Evolutionary conservation across 768 basidiomycete genomes (phyloP), one percentile per base, ranked within the genome.

Genomic region (Hemileccinum rubropunctum): DNA sequence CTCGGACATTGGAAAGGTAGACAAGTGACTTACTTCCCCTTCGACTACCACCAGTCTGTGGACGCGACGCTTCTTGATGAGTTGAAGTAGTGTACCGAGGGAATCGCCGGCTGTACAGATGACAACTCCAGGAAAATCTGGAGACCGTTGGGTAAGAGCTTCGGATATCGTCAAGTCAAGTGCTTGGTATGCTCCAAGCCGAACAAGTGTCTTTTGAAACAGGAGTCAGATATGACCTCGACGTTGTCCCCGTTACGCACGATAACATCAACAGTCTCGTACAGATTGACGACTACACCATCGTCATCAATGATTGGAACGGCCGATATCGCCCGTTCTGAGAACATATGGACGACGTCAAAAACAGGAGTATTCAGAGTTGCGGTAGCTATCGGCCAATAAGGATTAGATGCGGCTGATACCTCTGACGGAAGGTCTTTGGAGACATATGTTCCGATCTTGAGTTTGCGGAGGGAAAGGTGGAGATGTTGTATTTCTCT

Each of bases 261-360:
- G 53, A 98, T 95, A 43, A 99, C 95, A 74, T 99, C 97, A 20
- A 99, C 97, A 6, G 97, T 98, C 71, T 99, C 97, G 65, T 98
- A 99, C 42, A 99, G 71, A 65, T 99, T 95, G 56, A 98, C 79
- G 36, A 99, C 97, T 46, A 94, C 80, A 9, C 95, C 95, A 8
- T 92, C 80, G 50, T 88, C 82, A 60, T 99, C 91, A 27, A 98
- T 79, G 64, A 99, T 98, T 8, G 97, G 97, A 6, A 99, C 95
- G 6, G 95, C 95, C 9, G 91, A 94, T 58, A 99, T 97, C 23
- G 94, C 87, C 37, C 88, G 81, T 68, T 94, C 90, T 0, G 92
- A 95, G 68, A 98, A 98, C 88, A 95, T 93, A 64, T 99, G 97
- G 3, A 98, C 97, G 52, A 98, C 93, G 62, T 98, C 94, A 60